Conservation (phyloP, 352 stramenopile species). For the Blastocystis sp. region DNA sequence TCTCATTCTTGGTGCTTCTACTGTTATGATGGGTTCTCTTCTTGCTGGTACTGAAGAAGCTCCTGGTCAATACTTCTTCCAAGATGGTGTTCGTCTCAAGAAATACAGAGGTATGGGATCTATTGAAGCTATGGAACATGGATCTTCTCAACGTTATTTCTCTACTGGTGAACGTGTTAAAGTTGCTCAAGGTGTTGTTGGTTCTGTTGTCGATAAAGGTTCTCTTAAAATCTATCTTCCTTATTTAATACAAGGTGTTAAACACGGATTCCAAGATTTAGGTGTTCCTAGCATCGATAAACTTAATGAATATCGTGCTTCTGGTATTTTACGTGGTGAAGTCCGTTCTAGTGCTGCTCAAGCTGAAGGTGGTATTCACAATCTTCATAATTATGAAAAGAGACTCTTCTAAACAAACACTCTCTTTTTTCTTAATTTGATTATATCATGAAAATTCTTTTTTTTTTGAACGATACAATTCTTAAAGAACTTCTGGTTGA, state of each 20-base stretch:
- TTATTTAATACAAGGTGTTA: constrained; percentile 88
- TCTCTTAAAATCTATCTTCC: constrained; percentile 92
- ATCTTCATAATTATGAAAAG: constrained; percentile 68
- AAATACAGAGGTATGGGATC: constrained; percentile 98
- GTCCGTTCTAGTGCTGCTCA: constrained; percentile 37
- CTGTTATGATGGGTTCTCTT: constrained; percentile 97
- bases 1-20: constrained; percentile 78
- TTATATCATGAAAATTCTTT: neutral
- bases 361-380: constrained; percentile 40
- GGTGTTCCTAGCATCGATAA: constrained; percentile 28
- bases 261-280: constrained; percentile 39
- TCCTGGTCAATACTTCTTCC: constrained; percentile 98
- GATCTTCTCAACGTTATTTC: constrained; percentile 74
- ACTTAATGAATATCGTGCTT: constrained; percentile 27
- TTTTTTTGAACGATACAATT: too few relatives aligned
- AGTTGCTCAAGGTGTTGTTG: constrained; percentile 93
- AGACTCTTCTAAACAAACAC: constrained; percentile 41
- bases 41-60: constrained; percentile 95
- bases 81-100: constrained; percentile 96
- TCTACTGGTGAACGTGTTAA: constrained; percentile 63
- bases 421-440: neutral
- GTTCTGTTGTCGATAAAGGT: constrained; percentile 93
- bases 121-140: constrained; percentile 93
- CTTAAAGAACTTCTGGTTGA: too few relatives aligned
- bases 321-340: constrained; percentile 38